Conservation (phyloP, 176 grass and related monocot genomes). For the Oryza rufipogon region DNA sequence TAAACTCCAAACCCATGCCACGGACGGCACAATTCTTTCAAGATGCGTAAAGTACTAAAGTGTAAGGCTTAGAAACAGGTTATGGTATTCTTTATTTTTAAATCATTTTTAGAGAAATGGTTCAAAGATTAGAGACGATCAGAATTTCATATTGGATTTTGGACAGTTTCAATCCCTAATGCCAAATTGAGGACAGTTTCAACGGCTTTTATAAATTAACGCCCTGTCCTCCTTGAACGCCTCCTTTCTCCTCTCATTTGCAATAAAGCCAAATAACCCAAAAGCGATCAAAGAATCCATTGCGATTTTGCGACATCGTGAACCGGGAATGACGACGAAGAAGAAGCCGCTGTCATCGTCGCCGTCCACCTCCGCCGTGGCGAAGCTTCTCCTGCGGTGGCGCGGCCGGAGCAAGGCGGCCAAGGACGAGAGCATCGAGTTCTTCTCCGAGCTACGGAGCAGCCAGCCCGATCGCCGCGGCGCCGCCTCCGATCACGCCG, state of each 20-base stretch:
- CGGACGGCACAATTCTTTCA: too few species aligned
- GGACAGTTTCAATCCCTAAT: background rate
- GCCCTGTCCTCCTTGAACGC: background rate
- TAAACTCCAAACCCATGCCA: too few species aligned
- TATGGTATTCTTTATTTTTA: background rate
- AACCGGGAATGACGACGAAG: constrained; percentile 32
- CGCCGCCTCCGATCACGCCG: background rate
- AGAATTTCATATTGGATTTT: background rate
- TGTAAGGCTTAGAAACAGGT: too few species aligned
- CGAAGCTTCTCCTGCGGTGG: constrained; percentile 33
- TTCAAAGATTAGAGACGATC: background rate
- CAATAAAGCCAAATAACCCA: background rate
- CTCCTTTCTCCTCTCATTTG: background rate
- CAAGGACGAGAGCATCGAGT: constrained; percentile 49
- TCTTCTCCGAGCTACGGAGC: constrained; percentile 45
- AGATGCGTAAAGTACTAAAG: too few species aligned
- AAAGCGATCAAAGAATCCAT: background rate
- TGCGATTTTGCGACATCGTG: background rate
- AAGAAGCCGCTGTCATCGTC: background rate
- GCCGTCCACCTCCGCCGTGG: background rate
- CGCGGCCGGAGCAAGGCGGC: background rate
- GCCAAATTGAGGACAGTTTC: background rate
- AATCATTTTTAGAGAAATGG: background rate
- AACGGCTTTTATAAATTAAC: background rate
- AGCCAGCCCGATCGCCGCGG: constrained; percentile 23